phyloP scores from a whole-genome alignment of 2,329 filamentous ascomycete species.

The Massarina eburnea region DNA sequence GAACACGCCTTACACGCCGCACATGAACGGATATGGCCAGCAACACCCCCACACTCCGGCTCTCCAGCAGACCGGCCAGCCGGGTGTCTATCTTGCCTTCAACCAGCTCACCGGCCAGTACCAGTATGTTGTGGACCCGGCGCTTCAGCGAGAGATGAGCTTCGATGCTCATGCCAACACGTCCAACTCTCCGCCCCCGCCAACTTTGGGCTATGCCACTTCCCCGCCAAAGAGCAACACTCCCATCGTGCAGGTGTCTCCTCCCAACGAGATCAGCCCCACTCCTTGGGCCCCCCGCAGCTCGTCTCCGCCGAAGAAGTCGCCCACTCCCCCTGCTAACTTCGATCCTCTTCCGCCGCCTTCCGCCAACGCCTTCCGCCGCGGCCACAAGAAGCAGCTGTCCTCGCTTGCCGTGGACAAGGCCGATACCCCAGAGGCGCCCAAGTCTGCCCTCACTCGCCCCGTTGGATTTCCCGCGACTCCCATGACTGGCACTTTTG shows the following conservation, averaged over 20 bases:
- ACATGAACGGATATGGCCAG: conserved; percentile 63
- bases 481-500: conserved; percentile 81
- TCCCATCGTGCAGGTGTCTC: conserved; percentile 76
- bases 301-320: conserved; percentile 63
- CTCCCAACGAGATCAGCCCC: conserved; percentile 64
- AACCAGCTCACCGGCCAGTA: conserved; percentile 86
- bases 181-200: conserved; percentile 53
- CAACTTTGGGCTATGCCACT: conserved; percentile 40
- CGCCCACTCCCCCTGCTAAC: conserved; percentile 69
- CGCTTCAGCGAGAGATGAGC: conserved; percentile 48
- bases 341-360: conserved; percentile 78
- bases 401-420: conserved; percentile 66
- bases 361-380: conserved; percentile 88
- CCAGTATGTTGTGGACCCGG: conserved; percentile 75
- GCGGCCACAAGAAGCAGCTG: conserved; percentile 83
- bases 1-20: conserved; percentile 56
- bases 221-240: conserved; percentile 44
- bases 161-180: conserved; percentile 33
- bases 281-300: conserved; percentile 60
- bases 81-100: conserved; percentile 79
- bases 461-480: conserved; percentile 71
- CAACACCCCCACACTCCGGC: conserved; percentile 68
- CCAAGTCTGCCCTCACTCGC: conserved; percentile 67
- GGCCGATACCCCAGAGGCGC: conserved; percentile 61
- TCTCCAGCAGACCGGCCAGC: conserved; percentile 66